Percentiles rank a stretch among this genome's conserved stretches.
phyloP scores from a whole-genome alignment of 805 yeast genomes.

The Saccharomycopsis microspora region DNA sequence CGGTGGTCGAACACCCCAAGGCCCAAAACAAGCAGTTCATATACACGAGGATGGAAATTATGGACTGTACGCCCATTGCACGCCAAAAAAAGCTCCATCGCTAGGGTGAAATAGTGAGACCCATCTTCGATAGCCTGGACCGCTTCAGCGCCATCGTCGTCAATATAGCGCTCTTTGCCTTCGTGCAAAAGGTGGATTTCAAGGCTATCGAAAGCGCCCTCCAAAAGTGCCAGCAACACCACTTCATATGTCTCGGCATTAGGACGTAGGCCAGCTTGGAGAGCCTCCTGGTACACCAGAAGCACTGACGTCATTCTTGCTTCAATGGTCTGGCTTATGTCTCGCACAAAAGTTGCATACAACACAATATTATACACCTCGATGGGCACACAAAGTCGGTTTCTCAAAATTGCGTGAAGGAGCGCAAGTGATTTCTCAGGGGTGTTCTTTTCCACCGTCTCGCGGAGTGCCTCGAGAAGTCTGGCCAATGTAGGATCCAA shows the following conservation, averaged over 20 bases:
- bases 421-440: no score
- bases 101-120: constrained; percentile 13
- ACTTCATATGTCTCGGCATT: constrained; percentile 9
- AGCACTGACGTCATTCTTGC: constrained; percentile 10
- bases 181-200: constrained; percentile 4
- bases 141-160: constrained; percentile 8
- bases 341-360: constrained; percentile 4
- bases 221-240: constrained; percentile 9
- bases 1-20: constrained; percentile 10
- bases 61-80: constrained; percentile 10
- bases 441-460: no score
- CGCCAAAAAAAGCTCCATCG: constrained; percentile 16
- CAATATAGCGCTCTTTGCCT: constrained; percentile 6
- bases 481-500: no score
- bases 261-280: constrained; percentile 12
- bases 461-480: no score
- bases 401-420: neutral
- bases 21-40: constrained; percentile 13
- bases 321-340: neutral
- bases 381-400: constrained; percentile 6
- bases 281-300: constrained; percentile 16
- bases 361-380: constrained; percentile 11
- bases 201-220: constrained; percentile 12
- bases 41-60: constrained; percentile 4
- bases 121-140: constrained; percentile 11